Conservation (phyloP, 306 rosid species). For the Dicorynia guianensis region DNA sequence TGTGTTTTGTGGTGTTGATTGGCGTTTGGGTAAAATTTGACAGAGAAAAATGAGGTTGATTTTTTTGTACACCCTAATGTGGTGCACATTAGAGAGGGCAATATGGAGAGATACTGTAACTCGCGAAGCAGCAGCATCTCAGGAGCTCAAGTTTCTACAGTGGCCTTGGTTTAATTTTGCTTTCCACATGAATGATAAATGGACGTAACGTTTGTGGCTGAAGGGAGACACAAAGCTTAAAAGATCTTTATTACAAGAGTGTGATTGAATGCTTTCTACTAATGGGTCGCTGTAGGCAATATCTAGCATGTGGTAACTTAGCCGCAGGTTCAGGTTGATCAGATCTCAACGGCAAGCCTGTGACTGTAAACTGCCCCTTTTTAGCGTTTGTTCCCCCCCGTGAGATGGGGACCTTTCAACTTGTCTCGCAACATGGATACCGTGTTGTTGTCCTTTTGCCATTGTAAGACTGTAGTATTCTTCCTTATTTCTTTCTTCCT, state of each 20-base stretch:
- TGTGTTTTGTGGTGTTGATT: too few species aligned
- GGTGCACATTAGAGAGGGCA: too few species aligned
- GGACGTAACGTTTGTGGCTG: neutral
- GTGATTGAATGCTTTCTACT: too few species aligned
- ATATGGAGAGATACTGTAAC: neutral
- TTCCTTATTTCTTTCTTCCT: neutral
- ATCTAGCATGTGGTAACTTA: neutral
- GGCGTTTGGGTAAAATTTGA: too few species aligned
- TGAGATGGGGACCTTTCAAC: constrained; percentile 33
- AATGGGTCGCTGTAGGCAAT: constrained; percentile 5
- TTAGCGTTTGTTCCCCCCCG: neutral
- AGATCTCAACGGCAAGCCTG: neutral
- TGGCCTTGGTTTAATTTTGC: neutral
- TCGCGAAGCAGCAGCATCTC: neutral
- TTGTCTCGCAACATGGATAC: neutral
- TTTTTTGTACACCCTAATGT: too few species aligned
- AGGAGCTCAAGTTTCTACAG: neutral
- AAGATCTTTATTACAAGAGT: too few species aligned
- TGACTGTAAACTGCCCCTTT: constrained; percentile 1
- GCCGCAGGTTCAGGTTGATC: constrained; percentile 12
- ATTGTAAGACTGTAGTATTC: too few species aligned
- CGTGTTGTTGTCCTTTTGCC: neutral
- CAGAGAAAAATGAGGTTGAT: too few species aligned
- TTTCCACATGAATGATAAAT: neutral
- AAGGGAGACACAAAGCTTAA: neutral